A percentile compares a stretch with the other conserved stretches of the same genome.
phyloP scores from a whole-genome alignment of 768 basidiomycete genomes.

The Lentinula guzmanii region DNA sequence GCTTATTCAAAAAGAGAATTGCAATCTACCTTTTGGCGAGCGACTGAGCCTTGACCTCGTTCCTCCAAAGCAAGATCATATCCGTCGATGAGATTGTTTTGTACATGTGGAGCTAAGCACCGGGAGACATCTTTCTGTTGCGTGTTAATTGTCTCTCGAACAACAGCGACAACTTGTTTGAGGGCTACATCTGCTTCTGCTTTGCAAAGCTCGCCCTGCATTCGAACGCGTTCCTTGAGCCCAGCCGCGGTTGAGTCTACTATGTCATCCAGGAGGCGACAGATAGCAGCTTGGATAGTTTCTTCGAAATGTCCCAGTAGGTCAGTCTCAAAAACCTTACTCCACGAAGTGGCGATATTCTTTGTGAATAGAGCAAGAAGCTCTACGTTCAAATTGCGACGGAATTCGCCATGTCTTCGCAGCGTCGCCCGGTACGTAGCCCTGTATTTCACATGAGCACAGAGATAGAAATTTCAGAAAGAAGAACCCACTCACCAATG shows the following conservation, averaged over 20 bases:
- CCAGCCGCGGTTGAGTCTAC: constrained; percentile 44
- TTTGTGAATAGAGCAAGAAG: constrained; percentile 51
- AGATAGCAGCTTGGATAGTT: constrained; percentile 29
- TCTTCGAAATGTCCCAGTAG: constrained; percentile 44
- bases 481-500: constrained; percentile 47
- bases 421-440: constrained; percentile 28
- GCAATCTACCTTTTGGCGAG: constrained; percentile 46
- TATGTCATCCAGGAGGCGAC: constrained; percentile 42
- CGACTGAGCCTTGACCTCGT: constrained; percentile 49
- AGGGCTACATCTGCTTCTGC: constrained; percentile 47
- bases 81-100: constrained; percentile 40
- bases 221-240: constrained; percentile 43
- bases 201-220: constrained; percentile 45
- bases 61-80: constrained; percentile 52
- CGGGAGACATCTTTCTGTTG: constrained; percentile 59
- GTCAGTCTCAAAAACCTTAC: constrained; percentile 54
- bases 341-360: constrained; percentile 54
- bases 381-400: constrained; percentile 56
- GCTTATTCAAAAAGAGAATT: neutral
- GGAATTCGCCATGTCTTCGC: constrained; percentile 49
- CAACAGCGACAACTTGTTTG: constrained; percentile 38
- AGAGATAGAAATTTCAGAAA: neutral
- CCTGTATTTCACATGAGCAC: neutral
- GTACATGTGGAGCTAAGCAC: constrained; percentile 51
- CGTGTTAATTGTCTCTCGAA: constrained; percentile 41